Conservation (phyloP, 2,329 filamentous ascomycete genomes). For the Curvularia sp. region DNA sequence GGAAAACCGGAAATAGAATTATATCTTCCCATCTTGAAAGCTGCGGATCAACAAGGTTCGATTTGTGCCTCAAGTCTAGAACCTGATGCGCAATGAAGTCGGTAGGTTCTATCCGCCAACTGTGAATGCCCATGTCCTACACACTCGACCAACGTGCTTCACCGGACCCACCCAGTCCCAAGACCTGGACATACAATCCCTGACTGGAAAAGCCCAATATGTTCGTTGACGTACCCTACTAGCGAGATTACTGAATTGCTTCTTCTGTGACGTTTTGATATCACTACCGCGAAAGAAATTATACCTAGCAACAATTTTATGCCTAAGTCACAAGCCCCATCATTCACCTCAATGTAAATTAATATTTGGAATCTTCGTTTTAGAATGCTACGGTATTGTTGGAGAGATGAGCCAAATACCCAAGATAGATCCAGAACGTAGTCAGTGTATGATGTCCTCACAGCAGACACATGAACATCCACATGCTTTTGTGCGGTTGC, state of each 20-base stretch:
- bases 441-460: background rate
- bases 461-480: background rate
- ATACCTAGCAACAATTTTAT: background rate
- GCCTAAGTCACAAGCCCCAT: background rate
- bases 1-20: too few species aligned
- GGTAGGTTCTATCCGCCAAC: too few species aligned
- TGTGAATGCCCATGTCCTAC: background rate
- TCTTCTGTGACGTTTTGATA: background rate
- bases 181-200: background rate
- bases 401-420: background rate
- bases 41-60: too few species aligned
- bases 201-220: background rate
- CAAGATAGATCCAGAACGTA: background rate
- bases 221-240: background rate
- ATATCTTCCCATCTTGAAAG: too few species aligned
- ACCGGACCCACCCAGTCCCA: background rate
- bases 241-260: background rate
- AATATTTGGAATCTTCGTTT: background rate
- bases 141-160: too few species aligned
- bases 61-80: too few species aligned
- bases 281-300: background rate
- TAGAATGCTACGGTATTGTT: background rate
- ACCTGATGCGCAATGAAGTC: too few species aligned
- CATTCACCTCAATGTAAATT: background rate
- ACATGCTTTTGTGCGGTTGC: background rate